Percentiles rank a stretch among this genome's conserved stretches.
These are phyloP conservation scores for Leishmania braziliensis DNA, from an alignment of 208 protist genomes.

Conservation along the genomic window DNA sequence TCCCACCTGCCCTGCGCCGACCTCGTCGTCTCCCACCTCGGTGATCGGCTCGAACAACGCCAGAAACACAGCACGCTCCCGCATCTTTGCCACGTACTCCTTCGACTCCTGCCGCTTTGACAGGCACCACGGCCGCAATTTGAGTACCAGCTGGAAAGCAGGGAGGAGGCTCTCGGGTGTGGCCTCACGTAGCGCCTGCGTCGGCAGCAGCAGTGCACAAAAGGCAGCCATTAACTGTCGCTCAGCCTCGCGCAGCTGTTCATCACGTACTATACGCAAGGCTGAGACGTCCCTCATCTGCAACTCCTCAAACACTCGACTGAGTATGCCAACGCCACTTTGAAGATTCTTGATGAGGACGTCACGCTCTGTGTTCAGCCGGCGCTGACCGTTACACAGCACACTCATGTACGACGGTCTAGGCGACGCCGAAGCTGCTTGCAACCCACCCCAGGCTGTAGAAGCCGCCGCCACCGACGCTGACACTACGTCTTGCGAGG, in stretches of 20 bases:
- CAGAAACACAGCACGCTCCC: slow-evolving; percentile 70
- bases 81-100: slow-evolving; percentile 58
- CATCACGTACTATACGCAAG: slow-evolving; percentile 75
- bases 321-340: slow-evolving; percentile 72
- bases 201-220: slow-evolving; percentile 75
- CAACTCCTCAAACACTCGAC: slow-evolving; percentile 71
- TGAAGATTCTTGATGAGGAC: slow-evolving; percentile 84
- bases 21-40: slow-evolving; percentile 21
- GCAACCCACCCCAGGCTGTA: slow-evolving; percentile 8
- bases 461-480: neutral
- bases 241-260: slow-evolving; percentile 68
- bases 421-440: neutral
- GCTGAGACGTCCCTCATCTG: slow-evolving; percentile 67
- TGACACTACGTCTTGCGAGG: slow-evolving; percentile 7
- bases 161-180: slow-evolving; percentile 48
- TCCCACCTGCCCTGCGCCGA: neutral
- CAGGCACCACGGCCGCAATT: slow-evolving; percentile 77
- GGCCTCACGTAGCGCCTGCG: slow-evolving; percentile 48
- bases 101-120: slow-evolving; percentile 77
- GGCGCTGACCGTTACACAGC: slow-evolving; percentile 65
- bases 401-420: slow-evolving; percentile 49
- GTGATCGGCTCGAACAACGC: slow-evolving; percentile 73
- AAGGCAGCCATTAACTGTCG: slow-evolving; percentile 83
- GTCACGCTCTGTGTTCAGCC: slow-evolving; percentile 72
- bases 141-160: slow-evolving; percentile 68